Evolutionary conservation across 441 rosid species (phyloP), one percentile per base, ranked within the genome.

Genomic region (Viola pubescens): DNA sequence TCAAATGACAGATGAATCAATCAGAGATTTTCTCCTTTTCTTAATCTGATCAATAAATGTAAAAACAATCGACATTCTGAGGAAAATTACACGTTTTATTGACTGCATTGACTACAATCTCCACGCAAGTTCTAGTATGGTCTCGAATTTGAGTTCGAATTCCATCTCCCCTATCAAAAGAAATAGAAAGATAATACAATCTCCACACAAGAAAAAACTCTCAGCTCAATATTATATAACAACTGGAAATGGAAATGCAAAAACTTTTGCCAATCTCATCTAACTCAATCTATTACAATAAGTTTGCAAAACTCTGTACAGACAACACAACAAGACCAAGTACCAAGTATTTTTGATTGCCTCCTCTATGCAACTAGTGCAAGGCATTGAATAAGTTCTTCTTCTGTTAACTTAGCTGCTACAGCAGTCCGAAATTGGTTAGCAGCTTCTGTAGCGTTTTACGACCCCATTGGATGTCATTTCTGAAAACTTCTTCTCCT

Each of bases 401-500:
- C 5, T 11, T 42, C 19, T 48, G 7, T 4, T 53, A n/a, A 11
- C 7, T 9, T 37, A 26, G 12, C 48, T 44, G 54, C 69, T 79
- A 74, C 60, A 75, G 59, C 59, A 88, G 71, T 46, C 96, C 80
- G 49, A 91, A 75, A 76, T 49, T 73, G 37, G 56, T 63, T 37
- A 91, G 72, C 62, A 91, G 75, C 73, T 74, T 84, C 66, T 75
- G 73, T 48, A 91, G 69, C 4, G 79, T 70, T 70, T 57, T 77
- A 37, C 73, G 78, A 66, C 91, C 89, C 96, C 96, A 88, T 43
- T 67, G 81, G 10, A 84, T 62, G 73, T 91, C 87, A 8, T 58
- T 83, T 64, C 69, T 61, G 61, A 79, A 7, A 7, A 72, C 67
- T 9, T 37, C 46, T 58, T 50, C 64, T 38, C 60, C 60, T 37